Conservation (phyloP, 1,284 basidiomycete species). For the Spongispora temasekensis region DNA sequence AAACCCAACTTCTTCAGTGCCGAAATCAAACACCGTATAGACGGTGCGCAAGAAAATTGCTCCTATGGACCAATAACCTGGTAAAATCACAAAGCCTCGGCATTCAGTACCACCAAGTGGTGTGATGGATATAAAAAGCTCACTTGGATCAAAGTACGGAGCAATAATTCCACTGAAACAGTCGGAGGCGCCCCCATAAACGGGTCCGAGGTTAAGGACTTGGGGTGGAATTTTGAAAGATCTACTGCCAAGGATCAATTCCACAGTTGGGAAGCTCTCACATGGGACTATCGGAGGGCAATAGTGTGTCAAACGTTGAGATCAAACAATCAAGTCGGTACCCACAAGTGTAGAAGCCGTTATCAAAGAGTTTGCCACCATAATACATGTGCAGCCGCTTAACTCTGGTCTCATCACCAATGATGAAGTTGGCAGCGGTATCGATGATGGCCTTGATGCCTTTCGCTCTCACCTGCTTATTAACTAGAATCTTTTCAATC, state of each 20-base stretch:
- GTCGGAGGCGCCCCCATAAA: not conserved
- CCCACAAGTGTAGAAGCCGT: not conserved
- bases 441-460: not conserved
- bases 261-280: not conserved
- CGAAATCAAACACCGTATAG: not conserved
- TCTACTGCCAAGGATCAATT: too few species aligned
- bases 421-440: not conserved
- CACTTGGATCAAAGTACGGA: not conserved
- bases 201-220: not conserved
- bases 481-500: not conserved
- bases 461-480: not conserved
- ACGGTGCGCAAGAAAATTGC: not conserved
- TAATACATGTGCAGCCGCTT: not conserved
- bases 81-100: too few species aligned
- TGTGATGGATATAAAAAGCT: not conserved
- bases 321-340: not conserved
- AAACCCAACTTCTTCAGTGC: not conserved
- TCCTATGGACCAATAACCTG: not conserved
- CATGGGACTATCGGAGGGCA: not conserved
- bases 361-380: not conserved
- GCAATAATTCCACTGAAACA: not conserved
- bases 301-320: too few species aligned
- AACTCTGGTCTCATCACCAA: not conserved
- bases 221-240: not conserved
- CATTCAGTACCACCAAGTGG: not conserved